Conservation (phyloP, 176 grass and related monocot genomes). For the Zoysia japonica region DNA sequence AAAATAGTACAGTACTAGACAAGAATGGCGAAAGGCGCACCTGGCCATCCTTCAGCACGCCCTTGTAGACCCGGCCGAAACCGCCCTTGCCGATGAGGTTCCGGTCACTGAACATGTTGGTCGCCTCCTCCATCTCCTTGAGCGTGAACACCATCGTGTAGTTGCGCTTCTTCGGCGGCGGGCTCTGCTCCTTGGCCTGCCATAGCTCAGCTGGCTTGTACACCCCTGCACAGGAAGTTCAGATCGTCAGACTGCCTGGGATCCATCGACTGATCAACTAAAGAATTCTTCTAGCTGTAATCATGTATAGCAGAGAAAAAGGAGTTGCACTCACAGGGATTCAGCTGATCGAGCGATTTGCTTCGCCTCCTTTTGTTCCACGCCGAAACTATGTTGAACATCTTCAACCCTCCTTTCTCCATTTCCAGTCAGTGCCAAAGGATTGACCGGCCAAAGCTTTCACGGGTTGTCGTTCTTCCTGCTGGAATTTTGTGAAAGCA, state of each 20-base stretch:
- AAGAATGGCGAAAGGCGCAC: constrained; percentile 28
- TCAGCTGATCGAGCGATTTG: constrained; percentile 80
- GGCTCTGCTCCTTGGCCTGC: constrained; percentile 65
- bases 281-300: not conserved
- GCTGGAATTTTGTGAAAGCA: constrained; percentile 18
- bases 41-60: constrained; percentile 80
- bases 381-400: constrained; percentile 94
- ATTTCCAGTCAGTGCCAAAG: not conserved
- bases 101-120: constrained; percentile 66
- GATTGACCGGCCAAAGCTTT: not conserved
- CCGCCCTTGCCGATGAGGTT: constrained; percentile 93
- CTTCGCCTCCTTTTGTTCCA: constrained; percentile 97
- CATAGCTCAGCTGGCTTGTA: constrained; percentile 88
- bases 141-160: constrained; percentile 92
- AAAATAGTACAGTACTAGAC: not conserved
- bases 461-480: not conserved
- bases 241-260: constrained; percentile 9
- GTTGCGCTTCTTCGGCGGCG: constrained; percentile 54
- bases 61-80: constrained; percentile 95
- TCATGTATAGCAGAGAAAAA: not conserved
- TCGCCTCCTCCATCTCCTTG: constrained; percentile 97
- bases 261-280: constrained; percentile 24
- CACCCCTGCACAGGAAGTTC: constrained; percentile 61
- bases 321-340: constrained; percentile 73
- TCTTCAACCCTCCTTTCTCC: constrained; percentile 35